Percentiles rank a stretch among this genome's conserved stretches.
Evolutionary conservation across 345 rosid species (phyloP).

Genomic region (Lepidium didymum): DNA sequence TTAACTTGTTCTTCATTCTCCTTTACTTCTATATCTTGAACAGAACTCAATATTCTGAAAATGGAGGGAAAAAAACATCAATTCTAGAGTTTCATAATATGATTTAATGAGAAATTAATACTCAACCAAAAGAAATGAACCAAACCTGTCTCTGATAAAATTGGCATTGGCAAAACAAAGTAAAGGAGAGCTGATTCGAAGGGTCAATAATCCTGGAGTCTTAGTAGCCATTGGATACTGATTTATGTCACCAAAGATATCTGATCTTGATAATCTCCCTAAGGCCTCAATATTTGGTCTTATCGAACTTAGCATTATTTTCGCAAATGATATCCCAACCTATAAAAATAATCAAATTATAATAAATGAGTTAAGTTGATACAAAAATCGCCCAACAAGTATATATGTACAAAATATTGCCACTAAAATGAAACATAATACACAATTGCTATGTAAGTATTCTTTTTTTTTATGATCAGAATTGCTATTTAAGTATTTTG

Average conservation of each 20-base stretch:
- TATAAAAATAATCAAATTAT: constrained; percentile 2
- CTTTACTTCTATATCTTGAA: constrained; percentile 37
- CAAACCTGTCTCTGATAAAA: constrained; percentile 62
- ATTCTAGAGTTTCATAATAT: background rate
- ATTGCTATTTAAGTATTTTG: background rate
- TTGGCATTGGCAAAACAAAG: constrained; percentile 88
- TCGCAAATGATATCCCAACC: constrained; percentile 73
- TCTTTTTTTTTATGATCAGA: too few relatives aligned
- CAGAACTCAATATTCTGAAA: constrained; percentile 45
- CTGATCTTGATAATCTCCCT: constrained; percentile 63
- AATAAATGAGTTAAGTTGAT: too few relatives aligned
- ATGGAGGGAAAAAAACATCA: background rate
- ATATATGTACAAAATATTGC: background rate
- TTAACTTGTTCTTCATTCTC: constrained; percentile 31
- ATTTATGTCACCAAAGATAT: constrained; percentile 43
- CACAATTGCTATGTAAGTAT: too few relatives aligned
- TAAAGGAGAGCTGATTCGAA: constrained; percentile 55
- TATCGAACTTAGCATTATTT: constrained; percentile 51
- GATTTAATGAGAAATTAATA: background rate
- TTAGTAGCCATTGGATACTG: constrained; percentile 72
- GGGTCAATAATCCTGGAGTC: constrained; percentile 44
- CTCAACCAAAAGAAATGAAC: background rate
- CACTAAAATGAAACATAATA: background rate
- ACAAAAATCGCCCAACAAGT: background rate
- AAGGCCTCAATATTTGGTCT: constrained; percentile 55